Evolutionary conservation across 2,329 filamentous ascomycete genomes (phyloP).

Genomic region (Botryosphaeria dothidea): DNA sequence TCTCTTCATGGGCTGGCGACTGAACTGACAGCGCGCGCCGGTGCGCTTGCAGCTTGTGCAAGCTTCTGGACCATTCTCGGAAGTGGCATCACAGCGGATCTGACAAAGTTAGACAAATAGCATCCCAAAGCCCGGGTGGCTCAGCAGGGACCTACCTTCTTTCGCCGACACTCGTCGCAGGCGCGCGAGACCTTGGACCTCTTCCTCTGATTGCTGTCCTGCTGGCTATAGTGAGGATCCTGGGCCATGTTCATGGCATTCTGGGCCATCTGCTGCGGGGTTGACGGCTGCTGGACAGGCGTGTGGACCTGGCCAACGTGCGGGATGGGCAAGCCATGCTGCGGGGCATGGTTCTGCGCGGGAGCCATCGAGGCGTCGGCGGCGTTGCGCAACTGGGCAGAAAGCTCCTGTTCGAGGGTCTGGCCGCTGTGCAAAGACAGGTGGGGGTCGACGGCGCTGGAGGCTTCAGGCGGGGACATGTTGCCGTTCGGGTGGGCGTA

Average conservation of each 20-base stretch:
- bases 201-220: conserved; percentile 37
- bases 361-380: conserved; percentile 31
- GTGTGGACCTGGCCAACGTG: conserved; percentile 37
- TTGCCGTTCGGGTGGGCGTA: conserved; percentile 38
- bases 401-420: conserved; percentile 35
- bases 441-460: conserved; percentile 18
- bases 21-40: conserved; percentile 42
- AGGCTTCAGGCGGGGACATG: conserved; percentile 24
- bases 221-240: conserved; percentile 35
- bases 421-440: conserved; percentile 28
- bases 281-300: conserved; percentile 36
- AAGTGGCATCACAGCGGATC: conserved; percentile 44
- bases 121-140: conserved; percentile 11
- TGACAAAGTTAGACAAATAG: conserved; percentile 19
- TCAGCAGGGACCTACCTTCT: conserved; percentile 34
- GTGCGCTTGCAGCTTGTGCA: conserved; percentile 44
- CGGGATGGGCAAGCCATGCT: conserved; percentile 29
- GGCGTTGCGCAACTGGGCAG: conserved; percentile 34
- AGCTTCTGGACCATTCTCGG: conserved; percentile 41
- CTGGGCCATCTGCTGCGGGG: conserved; percentile 42
- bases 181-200: conserved; percentile 43
- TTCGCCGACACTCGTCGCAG: conserved; percentile 43
- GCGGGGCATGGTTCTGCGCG: conserved; percentile 31
- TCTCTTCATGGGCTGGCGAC: conserved; percentile 43
- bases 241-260: conserved; percentile 38